Conservation (phyloP, 2,329 filamentous ascomycete genomes). For the Penicillium sp. region DNA sequence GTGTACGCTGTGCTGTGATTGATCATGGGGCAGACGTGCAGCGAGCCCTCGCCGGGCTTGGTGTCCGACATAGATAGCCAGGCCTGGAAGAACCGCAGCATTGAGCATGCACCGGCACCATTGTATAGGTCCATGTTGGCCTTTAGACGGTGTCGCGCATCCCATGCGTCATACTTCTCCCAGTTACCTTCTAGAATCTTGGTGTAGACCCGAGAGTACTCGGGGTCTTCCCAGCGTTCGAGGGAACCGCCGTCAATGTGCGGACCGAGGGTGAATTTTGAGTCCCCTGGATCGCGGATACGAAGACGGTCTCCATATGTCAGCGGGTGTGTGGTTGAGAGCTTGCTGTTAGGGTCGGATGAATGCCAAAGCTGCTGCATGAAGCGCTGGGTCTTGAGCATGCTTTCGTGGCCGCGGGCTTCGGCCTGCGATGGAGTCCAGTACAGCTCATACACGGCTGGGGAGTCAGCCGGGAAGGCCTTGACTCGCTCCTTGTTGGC, state of each 20-base stretch:
- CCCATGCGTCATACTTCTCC: conserved; percentile 82
- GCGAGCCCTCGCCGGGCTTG: conserved; percentile 71
- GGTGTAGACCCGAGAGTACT: conserved; percentile 73
- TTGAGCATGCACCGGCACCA: conserved; percentile 76
- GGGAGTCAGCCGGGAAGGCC: conserved; percentile 65
- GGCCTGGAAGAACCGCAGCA: conserved; percentile 87
- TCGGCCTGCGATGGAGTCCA: conserved; percentile 69
- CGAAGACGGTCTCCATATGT: conserved; percentile 70
- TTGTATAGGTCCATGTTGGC: conserved; percentile 75
- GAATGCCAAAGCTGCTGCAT: conserved; percentile 67
- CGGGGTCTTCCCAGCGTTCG: conserved; percentile 70
- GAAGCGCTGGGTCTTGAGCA: conserved; percentile 61
- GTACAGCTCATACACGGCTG: conserved; percentile 73
- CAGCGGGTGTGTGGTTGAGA: conserved; percentile 60
- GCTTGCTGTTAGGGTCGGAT: conserved; percentile 47
- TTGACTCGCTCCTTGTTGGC: conserved; percentile 55
- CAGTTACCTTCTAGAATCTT: conserved; percentile 71
- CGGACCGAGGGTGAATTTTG: conserved; percentile 68
- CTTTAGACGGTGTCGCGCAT: conserved; percentile 66
- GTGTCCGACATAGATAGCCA: conserved; percentile 78
- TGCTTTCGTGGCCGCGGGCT: conserved; percentile 65
- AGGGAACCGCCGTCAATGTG: conserved; percentile 73
- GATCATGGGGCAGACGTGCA: conserved; percentile 78
- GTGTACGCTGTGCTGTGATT: conserved; percentile 75
- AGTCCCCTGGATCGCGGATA: conserved; percentile 70